Percentiles rank a stretch among this genome's conserved stretches.
Evolutionary conservation across 2,329 filamentous ascomycete genomes (phyloP).

Genomic region (Scedosporium dehoogii): DNA sequence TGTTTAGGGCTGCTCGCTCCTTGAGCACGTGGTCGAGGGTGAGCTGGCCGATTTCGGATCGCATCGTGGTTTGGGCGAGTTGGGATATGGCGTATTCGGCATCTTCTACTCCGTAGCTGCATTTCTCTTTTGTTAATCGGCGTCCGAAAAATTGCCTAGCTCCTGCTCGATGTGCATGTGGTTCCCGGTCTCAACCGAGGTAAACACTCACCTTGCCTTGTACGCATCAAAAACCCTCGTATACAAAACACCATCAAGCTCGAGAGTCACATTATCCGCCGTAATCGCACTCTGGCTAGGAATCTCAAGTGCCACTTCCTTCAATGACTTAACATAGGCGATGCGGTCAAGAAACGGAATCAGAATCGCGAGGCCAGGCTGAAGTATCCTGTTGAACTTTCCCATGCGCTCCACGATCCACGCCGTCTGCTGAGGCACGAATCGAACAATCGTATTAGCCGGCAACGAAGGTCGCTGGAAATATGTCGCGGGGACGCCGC

Average conservation of each 20-base stretch:
- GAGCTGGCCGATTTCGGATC: slow-evolving; percentile 93
- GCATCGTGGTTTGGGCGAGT: slow-evolving; percentile 97
- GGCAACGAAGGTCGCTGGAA: slow-evolving; percentile 69
- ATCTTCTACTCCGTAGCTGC: slow-evolving; percentile 92
- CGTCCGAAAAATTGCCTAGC: not conserved
- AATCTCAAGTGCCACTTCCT: slow-evolving; percentile 93
- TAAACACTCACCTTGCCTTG: slow-evolving; percentile 67
- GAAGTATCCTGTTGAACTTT: slow-evolving; percentile 85
- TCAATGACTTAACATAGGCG: slow-evolving; percentile 94
- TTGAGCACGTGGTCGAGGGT: slow-evolving; percentile 96
- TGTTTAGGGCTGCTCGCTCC: slow-evolving; percentile 91
- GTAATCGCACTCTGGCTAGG: slow-evolving; percentile 97
- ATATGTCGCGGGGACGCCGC: slow-evolving; percentile 23
- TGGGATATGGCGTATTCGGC: slow-evolving; percentile 98
- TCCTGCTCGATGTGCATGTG: no score
- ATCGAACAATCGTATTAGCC: slow-evolving; percentile 88
- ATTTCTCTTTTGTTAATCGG: not conserved
- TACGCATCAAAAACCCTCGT: slow-evolving; percentile 96
- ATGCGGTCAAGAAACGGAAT: slow-evolving; percentile 90
- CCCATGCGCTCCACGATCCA: slow-evolving; percentile 99
- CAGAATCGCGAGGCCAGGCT: slow-evolving; percentile 82
- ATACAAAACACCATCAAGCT: slow-evolving; percentile 91
- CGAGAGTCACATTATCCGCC: slow-evolving; percentile 93
- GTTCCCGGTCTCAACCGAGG: not conserved
- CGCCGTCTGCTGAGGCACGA: slow-evolving; percentile 98